A percentile compares a stretch with the other conserved stretches of the same genome.
phyloP scores from a whole-genome alignment of 164 flowering plant genomes.

The Protea cynaroides region DNA sequence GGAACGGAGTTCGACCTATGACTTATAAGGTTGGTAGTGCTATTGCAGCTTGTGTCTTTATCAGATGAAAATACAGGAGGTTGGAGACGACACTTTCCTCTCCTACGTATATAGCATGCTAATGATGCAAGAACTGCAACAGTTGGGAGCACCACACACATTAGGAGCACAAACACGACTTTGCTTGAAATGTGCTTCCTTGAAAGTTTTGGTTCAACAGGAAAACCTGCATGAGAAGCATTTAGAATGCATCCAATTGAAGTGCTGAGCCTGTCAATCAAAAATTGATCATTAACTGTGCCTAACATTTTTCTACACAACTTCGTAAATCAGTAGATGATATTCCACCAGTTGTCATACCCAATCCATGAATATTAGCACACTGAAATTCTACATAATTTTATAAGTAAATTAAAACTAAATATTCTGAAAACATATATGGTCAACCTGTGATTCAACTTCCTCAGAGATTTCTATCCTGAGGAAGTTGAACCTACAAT shows the following conservation, averaged over 20 bases:
- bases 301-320: too few species aligned
- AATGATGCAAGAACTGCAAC: conserved; percentile 54
- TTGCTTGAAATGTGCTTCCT: conserved; percentile 44
- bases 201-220: conserved; percentile 23
- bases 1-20: conserved; percentile 33
- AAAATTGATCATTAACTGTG: background rate
- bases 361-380: conserved; percentile 39
- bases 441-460: background rate
- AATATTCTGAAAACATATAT: background rate
- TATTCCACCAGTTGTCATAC: conserved; percentile 35
- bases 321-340: too few species aligned
- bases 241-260: conserved; percentile 1
- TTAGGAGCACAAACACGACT: conserved; percentile 48
- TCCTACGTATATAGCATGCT: conserved; percentile 47
- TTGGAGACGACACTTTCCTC: conserved; percentile 39
- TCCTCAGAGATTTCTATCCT: too few species aligned
- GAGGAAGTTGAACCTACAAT: too few species aligned
- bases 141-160: conserved; percentile 53
- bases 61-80: conserved; percentile 52
- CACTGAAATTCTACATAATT: background rate
- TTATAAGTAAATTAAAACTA: too few species aligned
- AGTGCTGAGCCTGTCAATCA: background rate
- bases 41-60: conserved; percentile 64
- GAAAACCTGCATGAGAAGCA: conserved; percentile 39
- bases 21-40: conserved; percentile 67